phyloP scores from a whole-genome alignment of 768 basidiomycete species.

The Pulveroboletus sp. region DNA sequence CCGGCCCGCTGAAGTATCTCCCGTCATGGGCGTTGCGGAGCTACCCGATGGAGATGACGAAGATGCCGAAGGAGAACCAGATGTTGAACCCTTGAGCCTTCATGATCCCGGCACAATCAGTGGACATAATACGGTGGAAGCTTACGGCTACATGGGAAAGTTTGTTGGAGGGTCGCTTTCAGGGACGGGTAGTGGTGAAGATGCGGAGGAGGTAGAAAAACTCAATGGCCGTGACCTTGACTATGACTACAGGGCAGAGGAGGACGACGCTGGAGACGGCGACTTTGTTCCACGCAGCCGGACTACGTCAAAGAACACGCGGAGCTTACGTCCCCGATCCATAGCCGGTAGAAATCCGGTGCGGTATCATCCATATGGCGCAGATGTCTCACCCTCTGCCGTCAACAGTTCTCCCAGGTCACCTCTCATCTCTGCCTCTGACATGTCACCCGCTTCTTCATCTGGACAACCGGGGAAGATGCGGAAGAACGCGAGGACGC shows the following conservation, averaged over 20 bases:
- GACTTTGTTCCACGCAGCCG: slow-evolving; percentile 30
- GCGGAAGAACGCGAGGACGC: slow-evolving; percentile 35
- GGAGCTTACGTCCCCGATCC: slow-evolving; percentile 34
- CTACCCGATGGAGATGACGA: slow-evolving; percentile 30
- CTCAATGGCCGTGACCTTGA: slow-evolving; percentile 17
- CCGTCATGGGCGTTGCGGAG: slow-evolving; percentile 27
- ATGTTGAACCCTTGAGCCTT: slow-evolving; percentile 26
- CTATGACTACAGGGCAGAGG: slow-evolving; percentile 28
- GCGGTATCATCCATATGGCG: slow-evolving; percentile 32
- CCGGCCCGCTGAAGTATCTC: slow-evolving; percentile 31
- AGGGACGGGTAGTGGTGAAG: slow-evolving; percentile 24
- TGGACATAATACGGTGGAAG: slow-evolving; percentile 28
- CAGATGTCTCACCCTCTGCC: slow-evolving; percentile 27
- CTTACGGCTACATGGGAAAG: slow-evolving; percentile 21
- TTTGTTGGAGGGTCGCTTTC: slow-evolving; percentile 19
- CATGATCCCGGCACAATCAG: slow-evolving; percentile 11
- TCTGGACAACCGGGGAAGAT: slow-evolving; percentile 23
- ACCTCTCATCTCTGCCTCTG: slow-evolving; percentile 27
- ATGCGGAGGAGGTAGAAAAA: slow-evolving; percentile 26
- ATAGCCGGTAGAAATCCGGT: slow-evolving; percentile 29
- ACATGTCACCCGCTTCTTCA: slow-evolving; percentile 25
- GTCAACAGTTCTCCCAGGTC: slow-evolving; percentile 30
- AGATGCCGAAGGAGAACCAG: slow-evolving; percentile 34
- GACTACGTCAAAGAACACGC: slow-evolving; percentile 35
- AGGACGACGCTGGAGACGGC: slow-evolving; percentile 31